phyloP scores from a whole-genome alignment of 305 asterid species.

The Fraxinus albicans region DNA sequence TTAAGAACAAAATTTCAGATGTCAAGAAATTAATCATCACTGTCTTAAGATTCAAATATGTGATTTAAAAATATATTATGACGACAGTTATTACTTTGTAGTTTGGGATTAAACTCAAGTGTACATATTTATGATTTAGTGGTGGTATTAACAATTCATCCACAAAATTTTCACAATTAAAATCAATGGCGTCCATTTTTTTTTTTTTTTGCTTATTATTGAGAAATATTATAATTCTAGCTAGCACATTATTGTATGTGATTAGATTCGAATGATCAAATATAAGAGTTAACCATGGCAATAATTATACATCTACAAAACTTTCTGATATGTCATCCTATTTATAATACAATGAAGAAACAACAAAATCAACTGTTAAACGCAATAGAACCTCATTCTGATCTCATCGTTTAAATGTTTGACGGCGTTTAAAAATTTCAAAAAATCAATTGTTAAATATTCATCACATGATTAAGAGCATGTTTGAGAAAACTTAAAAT shows the following conservation, averaged over 20 bases:
- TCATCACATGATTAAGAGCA: background rate
- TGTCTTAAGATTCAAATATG: background rate
- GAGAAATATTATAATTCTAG: background rate
- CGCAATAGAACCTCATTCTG: constrained; percentile 5
- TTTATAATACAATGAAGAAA: background rate
- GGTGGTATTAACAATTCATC: background rate
- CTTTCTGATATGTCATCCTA: background rate
- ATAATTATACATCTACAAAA: background rate
- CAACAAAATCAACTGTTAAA: background rate
- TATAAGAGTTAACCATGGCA: background rate
- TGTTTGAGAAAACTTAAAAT: no score
- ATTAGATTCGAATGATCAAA: background rate
- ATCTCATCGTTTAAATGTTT: background rate
- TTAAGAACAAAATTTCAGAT: background rate
- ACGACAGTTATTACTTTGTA: background rate
- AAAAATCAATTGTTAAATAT: background rate
- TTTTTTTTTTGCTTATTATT: background rate
- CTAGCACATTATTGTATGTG: background rate
- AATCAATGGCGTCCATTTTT: background rate
- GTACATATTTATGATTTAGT: background rate
- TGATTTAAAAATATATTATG: background rate
- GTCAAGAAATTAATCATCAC: background rate
- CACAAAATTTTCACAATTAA: background rate
- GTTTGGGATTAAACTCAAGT: background rate
- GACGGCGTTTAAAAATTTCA: background rate